A percentile compares a stretch with the other conserved stretches of the same genome.
phyloP scores from a whole-genome alignment of 352 stramenopile species.

The Thalassiosira hispida region DNA sequence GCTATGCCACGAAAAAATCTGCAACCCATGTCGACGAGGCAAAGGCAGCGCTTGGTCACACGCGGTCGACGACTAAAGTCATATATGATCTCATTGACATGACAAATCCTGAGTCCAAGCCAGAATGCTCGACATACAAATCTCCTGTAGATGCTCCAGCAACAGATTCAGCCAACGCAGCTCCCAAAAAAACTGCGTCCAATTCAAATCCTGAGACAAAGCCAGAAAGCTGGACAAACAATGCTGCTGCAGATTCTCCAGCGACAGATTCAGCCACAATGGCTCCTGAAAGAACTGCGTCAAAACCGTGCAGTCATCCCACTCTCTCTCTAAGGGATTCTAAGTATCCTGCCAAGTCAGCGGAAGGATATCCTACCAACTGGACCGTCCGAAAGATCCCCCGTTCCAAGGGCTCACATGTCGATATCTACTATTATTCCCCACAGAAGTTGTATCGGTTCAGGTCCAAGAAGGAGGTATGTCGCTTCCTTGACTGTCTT shows the following conservation, averaged over 20 bases:
- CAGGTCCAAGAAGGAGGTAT: not conserved
- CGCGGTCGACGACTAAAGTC: not conserved
- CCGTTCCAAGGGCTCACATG: not conserved
- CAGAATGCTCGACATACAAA: not conserved
- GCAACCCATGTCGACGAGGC: not conserved
- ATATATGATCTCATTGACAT: slow-evolving; percentile 1
- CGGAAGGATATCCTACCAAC: slow-evolving; percentile 3
- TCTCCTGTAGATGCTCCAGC: not conserved
- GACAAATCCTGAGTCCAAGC: not conserved
- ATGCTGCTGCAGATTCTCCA: not conserved
- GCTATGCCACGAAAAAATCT: too few relatives aligned
- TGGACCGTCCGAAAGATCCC: slow-evolving; percentile 1
- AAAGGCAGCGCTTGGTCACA: slow-evolving; percentile 1
- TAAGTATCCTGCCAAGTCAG: not conserved
- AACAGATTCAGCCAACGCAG: not conserved
- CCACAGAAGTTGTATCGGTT: not conserved
- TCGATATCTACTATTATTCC: slow-evolving; percentile 3
- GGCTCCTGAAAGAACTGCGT: not conserved
- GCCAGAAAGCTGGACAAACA: not conserved
- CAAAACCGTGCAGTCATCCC: too few relatives aligned
- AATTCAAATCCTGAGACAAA: not conserved
- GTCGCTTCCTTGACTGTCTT: not conserved
- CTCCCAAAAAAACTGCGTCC: not conserved
- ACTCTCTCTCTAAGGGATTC: not conserved
- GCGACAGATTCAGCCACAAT: not conserved